Base-by-base conservation (phyloP, 2,329 filamentous ascomycete species). In the Ophiocordyceps camponoti-rufipedis region DNA sequence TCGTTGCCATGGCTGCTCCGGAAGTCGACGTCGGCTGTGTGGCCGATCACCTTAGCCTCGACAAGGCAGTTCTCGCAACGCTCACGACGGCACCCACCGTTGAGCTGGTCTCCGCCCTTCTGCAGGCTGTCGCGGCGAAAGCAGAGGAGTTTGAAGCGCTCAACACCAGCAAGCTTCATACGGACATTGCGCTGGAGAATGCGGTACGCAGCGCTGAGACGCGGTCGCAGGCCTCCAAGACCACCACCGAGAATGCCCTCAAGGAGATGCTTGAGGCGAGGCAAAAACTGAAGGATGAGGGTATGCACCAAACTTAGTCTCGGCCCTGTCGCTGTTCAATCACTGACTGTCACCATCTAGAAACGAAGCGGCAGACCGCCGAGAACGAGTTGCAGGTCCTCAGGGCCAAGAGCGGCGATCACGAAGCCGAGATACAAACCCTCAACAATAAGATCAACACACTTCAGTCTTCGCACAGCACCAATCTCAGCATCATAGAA, bases 101-200 rank as follows among this genome's bases (percentile, higher is more conserved):
- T 50, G 85, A 93, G 12, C 76, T 94, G 28, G 82, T 95, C 51
- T 72, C 75, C 48, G 69, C 75, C 40, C 70, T 98, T 45, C 72
- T 98, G 39, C 70, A 76, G 50, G 80, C 83, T 28, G 75, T 96
- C 45, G 74, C 80, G 23, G 67, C 69, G 29, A 94, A 91, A 61
- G 86, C 85, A 33, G 83, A 80, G 55, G 86, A 94, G 55, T 81
- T 77, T 55, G 86, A 94, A 58, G 74, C 79, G 38, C 66, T 94
- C 39, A 85, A 82, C 54, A 81, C 89, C 10, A 85, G 94, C 52
- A 96, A 95, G 65, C 72, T 95, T 41, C 81, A 85, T 53, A 69
- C 85, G 42, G 86, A 94, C 55, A 91, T 98, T 41, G 88, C 96
- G 67, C 74, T 96, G 8, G 91, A 98, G 61, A 91, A 86, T 62